A percentile compares a stretch with the other conserved stretches of the same genome.
Conservation (phyloP, 805 yeast genomes). For the Millerozyma miso region DNA sequence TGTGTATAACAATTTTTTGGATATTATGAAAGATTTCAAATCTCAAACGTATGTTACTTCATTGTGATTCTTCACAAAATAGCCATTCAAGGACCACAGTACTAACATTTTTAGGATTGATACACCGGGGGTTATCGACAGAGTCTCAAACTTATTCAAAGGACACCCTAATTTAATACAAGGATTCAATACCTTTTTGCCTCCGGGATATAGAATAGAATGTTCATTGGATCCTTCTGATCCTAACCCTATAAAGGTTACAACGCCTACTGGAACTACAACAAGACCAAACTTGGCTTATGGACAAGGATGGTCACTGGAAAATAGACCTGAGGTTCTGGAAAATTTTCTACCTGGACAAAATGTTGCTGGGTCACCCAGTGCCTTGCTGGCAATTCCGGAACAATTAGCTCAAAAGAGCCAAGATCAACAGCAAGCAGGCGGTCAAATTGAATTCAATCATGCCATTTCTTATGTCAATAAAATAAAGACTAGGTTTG, state of each 20-base stretch:
- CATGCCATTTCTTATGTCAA: constrained; percentile 96
- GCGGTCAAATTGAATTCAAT: constrained; percentile 87
- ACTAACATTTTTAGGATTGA: constrained; percentile 54
- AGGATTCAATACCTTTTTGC: constrained; percentile 95
- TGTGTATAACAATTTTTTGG: constrained; percentile 92
- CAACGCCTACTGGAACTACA: constrained; percentile 92
- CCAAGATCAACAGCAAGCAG: constrained; percentile 25
- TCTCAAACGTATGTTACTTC: constrained; percentile 62
- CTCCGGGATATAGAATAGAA: constrained; percentile 92
- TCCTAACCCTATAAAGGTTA: constrained; percentile 87
- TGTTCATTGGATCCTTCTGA: constrained; percentile 87
- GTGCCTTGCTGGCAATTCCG: constrained; percentile 2
- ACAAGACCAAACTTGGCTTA: constrained; percentile 54
- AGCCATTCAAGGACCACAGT: background rate
- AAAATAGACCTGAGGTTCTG: constrained; percentile 19
- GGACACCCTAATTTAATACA: constrained; percentile 94
- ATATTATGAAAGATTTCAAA: constrained; percentile 98
- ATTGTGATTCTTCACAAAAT: too few species aligned
- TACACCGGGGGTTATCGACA: constrained; percentile 96
- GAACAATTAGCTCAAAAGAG: constrained; percentile 7
- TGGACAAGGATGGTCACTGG: constrained; percentile 18
- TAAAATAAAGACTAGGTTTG: constrained; percentile 90
- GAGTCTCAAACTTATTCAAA: constrained; percentile 85
- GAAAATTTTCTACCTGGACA: constrained; percentile 7
- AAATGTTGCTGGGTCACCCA: constrained; percentile 3